Conservation (phyloP, 805 yeast species). For the Saturnispora halmiae region DNA sequence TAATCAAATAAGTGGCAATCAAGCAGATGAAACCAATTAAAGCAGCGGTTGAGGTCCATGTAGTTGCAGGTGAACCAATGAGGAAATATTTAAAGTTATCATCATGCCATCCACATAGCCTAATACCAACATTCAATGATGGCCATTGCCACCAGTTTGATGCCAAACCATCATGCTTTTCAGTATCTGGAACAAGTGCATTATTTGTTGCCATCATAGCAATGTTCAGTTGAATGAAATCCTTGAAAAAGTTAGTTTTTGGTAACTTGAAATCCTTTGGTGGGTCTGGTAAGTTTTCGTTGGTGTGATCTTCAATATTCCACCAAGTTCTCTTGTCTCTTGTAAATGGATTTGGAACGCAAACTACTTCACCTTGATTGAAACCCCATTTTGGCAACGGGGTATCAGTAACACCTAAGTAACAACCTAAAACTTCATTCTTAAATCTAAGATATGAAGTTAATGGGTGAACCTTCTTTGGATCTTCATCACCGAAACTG, state of each 20-base stretch:
- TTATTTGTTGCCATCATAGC: slow-evolving; percentile 87
- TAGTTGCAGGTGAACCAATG: slow-evolving; percentile 70
- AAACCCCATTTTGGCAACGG: slow-evolving; percentile 77
- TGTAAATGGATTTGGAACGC: slow-evolving; percentile 54
- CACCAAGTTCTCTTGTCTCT: slow-evolving; percentile 86
- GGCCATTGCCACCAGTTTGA: slow-evolving; percentile 89
- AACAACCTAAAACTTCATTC: slow-evolving; percentile 59
- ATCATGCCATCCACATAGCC: slow-evolving; percentile 67
- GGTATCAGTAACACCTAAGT: slow-evolving; percentile 64
- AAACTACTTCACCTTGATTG: slow-evolving; percentile 81
- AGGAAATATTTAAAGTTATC: slow-evolving; percentile 53
- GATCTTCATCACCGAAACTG: slow-evolving; percentile 46
- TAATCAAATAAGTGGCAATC: slow-evolving; percentile 40
- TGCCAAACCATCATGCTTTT: slow-evolving; percentile 62
- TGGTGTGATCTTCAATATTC: slow-evolving; percentile 68
- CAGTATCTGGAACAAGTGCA: slow-evolving; percentile 70
- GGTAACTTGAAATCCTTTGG: slow-evolving; percentile 58
- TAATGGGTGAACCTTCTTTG: slow-evolving; percentile 55
- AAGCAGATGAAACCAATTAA: slow-evolving; percentile 43
- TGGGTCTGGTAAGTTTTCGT: slow-evolving; percentile 49
- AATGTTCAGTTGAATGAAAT: slow-evolving; percentile 63
- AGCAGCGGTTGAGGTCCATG: slow-evolving; percentile 62
- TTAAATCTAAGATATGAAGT: slow-evolving; percentile 64
- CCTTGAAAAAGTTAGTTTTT: slow-evolving; percentile 66
- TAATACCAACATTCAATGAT: slow-evolving; percentile 60